Conservation (phyloP, 2,329 filamentous ascomycete species). For the Colletotrichum musae region DNA sequence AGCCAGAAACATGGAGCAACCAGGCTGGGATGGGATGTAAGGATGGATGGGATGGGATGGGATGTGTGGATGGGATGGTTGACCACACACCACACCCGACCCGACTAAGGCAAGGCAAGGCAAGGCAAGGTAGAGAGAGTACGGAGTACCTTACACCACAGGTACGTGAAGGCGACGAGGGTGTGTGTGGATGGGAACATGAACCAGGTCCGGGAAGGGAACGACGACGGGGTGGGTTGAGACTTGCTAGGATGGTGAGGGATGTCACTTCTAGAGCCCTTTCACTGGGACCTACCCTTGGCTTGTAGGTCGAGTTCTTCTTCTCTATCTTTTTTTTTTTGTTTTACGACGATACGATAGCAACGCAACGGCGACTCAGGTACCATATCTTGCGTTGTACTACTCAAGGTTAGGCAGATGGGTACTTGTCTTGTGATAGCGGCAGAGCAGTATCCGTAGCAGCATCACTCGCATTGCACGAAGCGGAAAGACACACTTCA, state of each 20-base stretch:
- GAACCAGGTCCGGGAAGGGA: constrained; percentile 40
- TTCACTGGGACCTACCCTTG: not conserved
- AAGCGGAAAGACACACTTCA: constrained; percentile 6
- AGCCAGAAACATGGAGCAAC: constrained; percentile 27
- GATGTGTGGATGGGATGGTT: constrained; percentile 2
- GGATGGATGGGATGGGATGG: constrained; percentile 2
- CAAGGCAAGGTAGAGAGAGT: no score
- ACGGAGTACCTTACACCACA: no score
- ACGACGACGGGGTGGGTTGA: constrained; percentile 35
- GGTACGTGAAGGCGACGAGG: constrained; percentile 9
- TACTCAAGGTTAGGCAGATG: no score
- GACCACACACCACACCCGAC: constrained; percentile 2
- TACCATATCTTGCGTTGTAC: no score
- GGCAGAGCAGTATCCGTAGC: not conserved
- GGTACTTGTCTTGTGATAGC: no score
- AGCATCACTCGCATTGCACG: not conserved
- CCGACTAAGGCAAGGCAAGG: not conserved
- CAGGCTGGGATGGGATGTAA: constrained; percentile 15
- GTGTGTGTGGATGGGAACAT: constrained; percentile 35
- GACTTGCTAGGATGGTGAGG: constrained; percentile 34
- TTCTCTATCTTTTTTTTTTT: no score
- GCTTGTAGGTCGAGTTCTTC: not conserved
- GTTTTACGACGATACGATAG: no score
- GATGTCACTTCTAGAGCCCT: not conserved
- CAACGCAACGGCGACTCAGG: no score